Conservation (phyloP, 1,139 yeast genomes). For the Kodamaea sp. region DNA sequence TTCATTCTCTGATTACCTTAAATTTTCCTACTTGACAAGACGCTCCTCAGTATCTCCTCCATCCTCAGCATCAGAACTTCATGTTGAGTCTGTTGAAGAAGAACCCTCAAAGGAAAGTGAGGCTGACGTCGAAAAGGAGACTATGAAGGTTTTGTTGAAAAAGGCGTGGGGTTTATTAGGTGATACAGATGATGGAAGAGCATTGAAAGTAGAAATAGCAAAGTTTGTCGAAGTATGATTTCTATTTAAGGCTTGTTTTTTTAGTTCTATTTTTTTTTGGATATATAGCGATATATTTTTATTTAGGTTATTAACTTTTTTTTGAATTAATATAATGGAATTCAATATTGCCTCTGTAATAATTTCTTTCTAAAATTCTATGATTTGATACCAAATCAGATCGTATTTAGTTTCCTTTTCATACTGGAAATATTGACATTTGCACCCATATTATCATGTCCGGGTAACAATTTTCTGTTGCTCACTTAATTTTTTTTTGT, state of each 20-base stretch:
- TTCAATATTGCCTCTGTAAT: neutral
- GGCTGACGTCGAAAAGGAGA: constrained; percentile 24
- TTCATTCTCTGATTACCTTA: constrained; percentile 23
- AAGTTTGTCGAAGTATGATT: constrained; percentile 10
- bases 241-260: constrained; percentile 2
- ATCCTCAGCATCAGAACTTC: constrained; percentile 6
- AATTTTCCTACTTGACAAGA: constrained; percentile 19
- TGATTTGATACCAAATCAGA: too few species aligned
- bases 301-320: neutral
- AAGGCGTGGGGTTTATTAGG: constrained; percentile 24
- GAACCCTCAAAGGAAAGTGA: constrained; percentile 9
- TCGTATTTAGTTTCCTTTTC: too few species aligned
- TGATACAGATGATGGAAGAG: constrained; percentile 12
- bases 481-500: neutral
- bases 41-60: constrained; percentile 4
- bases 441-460: constrained; percentile 4
- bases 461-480: constrained; percentile 11
- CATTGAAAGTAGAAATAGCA: constrained; percentile 14
- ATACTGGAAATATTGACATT: too few species aligned
- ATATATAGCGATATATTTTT: constrained; percentile 2
- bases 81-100: constrained; percentile 1
- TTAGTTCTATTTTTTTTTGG: constrained; percentile 3
- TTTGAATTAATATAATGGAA: too few species aligned
- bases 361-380: too few species aligned
- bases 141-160: constrained; percentile 23